A percentile compares a stretch with the other conserved stretches of the same genome.
phyloP scores from a whole-genome alignment of 2,329 filamentous ascomycete species.

The Fusarium luffae region DNA sequence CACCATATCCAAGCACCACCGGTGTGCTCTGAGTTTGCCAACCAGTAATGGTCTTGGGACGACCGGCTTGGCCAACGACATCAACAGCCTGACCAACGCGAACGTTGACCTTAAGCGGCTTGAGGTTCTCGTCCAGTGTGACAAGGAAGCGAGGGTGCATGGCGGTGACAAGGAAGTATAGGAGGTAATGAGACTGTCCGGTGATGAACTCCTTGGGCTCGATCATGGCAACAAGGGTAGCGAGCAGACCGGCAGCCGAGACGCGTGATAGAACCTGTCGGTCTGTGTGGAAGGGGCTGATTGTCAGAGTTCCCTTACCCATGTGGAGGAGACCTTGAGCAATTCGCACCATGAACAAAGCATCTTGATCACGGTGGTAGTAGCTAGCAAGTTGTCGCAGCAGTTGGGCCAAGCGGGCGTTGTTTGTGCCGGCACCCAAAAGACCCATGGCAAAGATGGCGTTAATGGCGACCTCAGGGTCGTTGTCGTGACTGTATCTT shows the following conservation, averaged over 20 bases:
- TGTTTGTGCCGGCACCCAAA: conserved; percentile 96
- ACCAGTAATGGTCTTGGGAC: conserved; percentile 98
- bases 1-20: conserved; percentile 91
- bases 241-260: conserved; percentile 86
- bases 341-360: conserved; percentile 98
- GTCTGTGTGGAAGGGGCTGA: conserved; percentile 99
- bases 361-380: conserved; percentile 96
- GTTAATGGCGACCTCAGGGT: conserved; percentile 97
- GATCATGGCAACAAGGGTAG: conserved; percentile 92
- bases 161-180: conserved; percentile 96
- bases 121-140: conserved; percentile 92
- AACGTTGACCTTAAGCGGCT: conserved; percentile 94
- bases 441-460: conserved; percentile 99
- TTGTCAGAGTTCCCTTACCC: conserved; percentile 96
- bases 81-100: conserved; percentile 98
- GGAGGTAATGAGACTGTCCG: conserved; percentile 82
- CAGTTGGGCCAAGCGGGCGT: conserved; percentile 93
- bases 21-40: conserved; percentile 99
- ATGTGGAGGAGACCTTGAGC: conserved; percentile 97
- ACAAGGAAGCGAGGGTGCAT: conserved; percentile 98
- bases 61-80: conserved; percentile 94
- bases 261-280: conserved; percentile 94
- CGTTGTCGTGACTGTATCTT: conserved; percentile 97
- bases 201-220: conserved; percentile 89
- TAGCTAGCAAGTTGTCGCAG: conserved; percentile 96